Evolutionary conservation across 257 asterid genomes (phyloP), one percentile per base, ranked within the genome.

Genomic region (Salvia splendens): DNA sequence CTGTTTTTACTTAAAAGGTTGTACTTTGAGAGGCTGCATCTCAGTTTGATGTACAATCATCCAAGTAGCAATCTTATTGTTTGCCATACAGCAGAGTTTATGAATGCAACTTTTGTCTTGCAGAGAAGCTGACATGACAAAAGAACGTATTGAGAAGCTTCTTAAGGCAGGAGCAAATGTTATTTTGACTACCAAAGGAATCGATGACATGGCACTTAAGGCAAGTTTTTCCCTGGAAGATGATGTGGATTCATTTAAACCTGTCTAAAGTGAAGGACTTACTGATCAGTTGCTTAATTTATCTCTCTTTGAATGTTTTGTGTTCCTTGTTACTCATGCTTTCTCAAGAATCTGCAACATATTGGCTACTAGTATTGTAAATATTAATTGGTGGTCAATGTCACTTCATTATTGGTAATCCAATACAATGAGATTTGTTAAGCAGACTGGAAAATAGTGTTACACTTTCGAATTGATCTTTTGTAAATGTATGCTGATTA

Each of bases 171-270:
- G 99, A 67, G 99, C 99, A 56, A 94, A 94, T 83, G 99, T 94
- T 6, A 69, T 94, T 68, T 76, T 94, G 74, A 94, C 99, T 62
- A 86, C 99, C 6, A 94, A 85, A 75, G 99, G 97, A 76, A 94
- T 94, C 78, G 99, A 94, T 75, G 97, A 94, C 84, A 94, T 91
- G 99, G 96, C 99, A 61, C 89, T 94, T 35, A 94, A 94, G 96
- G 99, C 77, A 84, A 78, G 80, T 24, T 45, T 51, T 36, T 73
- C 24, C 16, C 52, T 65, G 54, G 61, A 55, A 45, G 12, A 46
- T 56, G 30, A 43, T 51, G 52, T 12, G 12, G 41, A 16, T 36
- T 43, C 8, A 63, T 12, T 16, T 40, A 48, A 61, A 48, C 35
- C 42, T 41, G 46, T 33, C 46, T 71, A 15, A 20, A 41, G 43